A percentile compares a stretch with the other conserved stretches of the same genome.
phyloP scores from a whole-genome alignment of 2,329 filamentous ascomycete genomes.

The Calonectria naviculata region DNA sequence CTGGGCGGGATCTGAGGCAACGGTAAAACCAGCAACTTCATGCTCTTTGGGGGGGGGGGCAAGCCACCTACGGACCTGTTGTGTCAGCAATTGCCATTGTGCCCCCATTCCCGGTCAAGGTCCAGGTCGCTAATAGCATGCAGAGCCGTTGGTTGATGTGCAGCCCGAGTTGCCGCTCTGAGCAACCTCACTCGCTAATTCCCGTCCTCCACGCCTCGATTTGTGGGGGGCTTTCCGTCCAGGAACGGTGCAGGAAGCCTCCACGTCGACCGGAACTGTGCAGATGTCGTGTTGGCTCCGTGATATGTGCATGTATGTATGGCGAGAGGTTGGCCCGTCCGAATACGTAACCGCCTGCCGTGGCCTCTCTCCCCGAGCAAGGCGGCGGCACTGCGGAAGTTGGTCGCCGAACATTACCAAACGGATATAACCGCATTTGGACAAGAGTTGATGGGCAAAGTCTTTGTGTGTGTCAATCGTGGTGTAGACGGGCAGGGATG shows the following conservation, averaged over 20 bases:
- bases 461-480: slow-evolving; percentile 19
- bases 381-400: neutral
- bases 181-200: neutral
- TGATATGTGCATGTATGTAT: neutral
- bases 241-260: slow-evolving; percentile 1
- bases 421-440: neutral
- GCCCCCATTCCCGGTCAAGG: neutral
- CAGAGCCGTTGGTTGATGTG: slow-evolving; percentile 16
- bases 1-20: slow-evolving; percentile 2
- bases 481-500: slow-evolving; percentile 17
- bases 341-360: neutral
- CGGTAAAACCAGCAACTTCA: slow-evolving; percentile 6
- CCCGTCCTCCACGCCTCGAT: neutral
- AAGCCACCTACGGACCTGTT: neutral
- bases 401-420: neutral
- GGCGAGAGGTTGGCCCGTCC: neutral
- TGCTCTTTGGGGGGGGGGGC: neutral
- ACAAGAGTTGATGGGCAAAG: neutral
- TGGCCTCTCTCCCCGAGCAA: neutral
- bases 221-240: neutral
- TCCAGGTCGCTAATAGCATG: neutral
- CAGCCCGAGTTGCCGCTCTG: slow-evolving; percentile 1
- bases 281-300: neutral
- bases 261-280: slow-evolving; percentile 1
- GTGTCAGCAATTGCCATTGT: neutral